Percentiles rank a stretch among this genome's conserved stretches.
These are phyloP conservation scores for Calonectria hongkongensis DNA, from an alignment of 2,329 filamentous ascomycete genomes.

Conservation along the genomic window DNA sequence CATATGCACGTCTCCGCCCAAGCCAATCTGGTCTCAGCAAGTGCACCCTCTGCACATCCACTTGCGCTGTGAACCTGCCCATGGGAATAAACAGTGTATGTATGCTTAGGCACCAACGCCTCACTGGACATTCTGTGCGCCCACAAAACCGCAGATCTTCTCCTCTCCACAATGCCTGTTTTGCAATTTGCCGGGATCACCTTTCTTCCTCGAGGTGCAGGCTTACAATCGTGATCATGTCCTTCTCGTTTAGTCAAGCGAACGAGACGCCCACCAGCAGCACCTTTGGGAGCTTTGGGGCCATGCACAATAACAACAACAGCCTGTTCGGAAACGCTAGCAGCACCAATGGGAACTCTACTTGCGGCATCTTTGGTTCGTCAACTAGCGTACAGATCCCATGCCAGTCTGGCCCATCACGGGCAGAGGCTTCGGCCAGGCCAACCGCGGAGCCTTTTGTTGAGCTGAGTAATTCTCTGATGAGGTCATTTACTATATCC, in stretches of 20 bases:
- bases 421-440: not conserved
- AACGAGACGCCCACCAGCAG: not conserved
- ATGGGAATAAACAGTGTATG: not conserved
- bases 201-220: not conserved
- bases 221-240: not conserved
- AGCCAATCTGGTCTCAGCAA: constrained; percentile 10
- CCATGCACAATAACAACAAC: no score
- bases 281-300: not conserved
- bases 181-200: not conserved
- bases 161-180: not conserved
- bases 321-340: not conserved
- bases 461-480: constrained; percentile 22
- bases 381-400: not conserved
- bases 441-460: constrained; percentile 11
- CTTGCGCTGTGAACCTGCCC: constrained; percentile 8
- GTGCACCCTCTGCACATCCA: not conserved
- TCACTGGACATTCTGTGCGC: constrained; percentile 12
- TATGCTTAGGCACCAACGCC: constrained; percentile 18
- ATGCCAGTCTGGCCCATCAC: not conserved
- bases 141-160: not conserved
- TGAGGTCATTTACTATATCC: constrained; percentile 7
- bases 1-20: not conserved
- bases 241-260: not conserved
- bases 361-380: not conserved
- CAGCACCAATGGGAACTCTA: not conserved